Conservation (phyloP, 768 basidiomycete species). For the Calocera viscosa region DNA sequence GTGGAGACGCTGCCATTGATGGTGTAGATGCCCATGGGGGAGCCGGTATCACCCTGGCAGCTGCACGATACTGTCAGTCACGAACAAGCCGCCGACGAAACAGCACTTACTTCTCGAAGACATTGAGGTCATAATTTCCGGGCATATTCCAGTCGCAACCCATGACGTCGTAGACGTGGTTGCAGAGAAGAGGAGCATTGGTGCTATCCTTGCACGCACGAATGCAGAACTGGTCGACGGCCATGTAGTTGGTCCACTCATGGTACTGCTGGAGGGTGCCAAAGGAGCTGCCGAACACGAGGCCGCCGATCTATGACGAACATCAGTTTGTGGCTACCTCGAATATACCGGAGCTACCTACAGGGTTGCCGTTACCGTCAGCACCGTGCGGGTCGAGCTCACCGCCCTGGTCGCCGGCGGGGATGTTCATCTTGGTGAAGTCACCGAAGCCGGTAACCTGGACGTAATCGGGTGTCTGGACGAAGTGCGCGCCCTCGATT, state of each 20-base stretch:
- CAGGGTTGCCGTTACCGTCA: constrained; percentile 37
- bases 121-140: constrained; percentile 32
- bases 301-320: constrained; percentile 36
- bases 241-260: constrained; percentile 68
- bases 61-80: not conserved
- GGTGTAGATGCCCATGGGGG: constrained; percentile 61
- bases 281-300: constrained; percentile 65
- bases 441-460: constrained; percentile 47
- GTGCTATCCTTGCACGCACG: constrained; percentile 47
- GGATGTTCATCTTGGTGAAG: constrained; percentile 52
- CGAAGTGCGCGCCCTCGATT: constrained; percentile 22
- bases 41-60: constrained; percentile 42
- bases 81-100: too few species aligned
- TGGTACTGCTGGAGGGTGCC: constrained; percentile 39
- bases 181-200: constrained; percentile 41
- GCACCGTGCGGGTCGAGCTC: constrained; percentile 59
- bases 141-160: constrained; percentile 30
- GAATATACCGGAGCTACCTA: not conserved
- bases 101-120: constrained; percentile 25
- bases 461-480: constrained; percentile 23
- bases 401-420: constrained; percentile 45
- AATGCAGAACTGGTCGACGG: constrained; percentile 28
- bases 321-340: not conserved
- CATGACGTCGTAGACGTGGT: constrained; percentile 41
- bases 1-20: constrained; percentile 34